Evolutionary conservation across 805 yeast genomes (phyloP).

Genomic region (Pichia occidentalis): DNA sequence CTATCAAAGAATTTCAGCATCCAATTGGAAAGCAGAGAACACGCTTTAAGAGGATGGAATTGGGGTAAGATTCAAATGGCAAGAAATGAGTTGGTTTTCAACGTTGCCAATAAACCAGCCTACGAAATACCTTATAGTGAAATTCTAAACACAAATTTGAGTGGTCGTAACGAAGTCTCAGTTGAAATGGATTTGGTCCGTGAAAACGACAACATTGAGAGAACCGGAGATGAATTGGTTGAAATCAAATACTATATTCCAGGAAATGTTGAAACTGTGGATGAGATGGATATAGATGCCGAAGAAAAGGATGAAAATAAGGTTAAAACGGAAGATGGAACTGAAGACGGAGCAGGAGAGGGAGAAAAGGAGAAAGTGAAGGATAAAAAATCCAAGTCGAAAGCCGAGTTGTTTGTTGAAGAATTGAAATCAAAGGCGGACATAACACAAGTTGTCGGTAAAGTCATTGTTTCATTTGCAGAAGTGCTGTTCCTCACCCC

Average conservation of each 20-base stretch:
- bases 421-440: conserved; percentile 88
- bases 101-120: conserved; percentile 79
- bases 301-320: conserved; percentile 24
- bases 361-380: conserved; percentile 25
- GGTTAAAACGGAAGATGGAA: conserved; percentile 15
- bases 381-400: conserved; percentile 46
- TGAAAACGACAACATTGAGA: conserved; percentile 41
- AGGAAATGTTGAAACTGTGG: conserved; percentile 54
- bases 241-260: conserved; percentile 93
- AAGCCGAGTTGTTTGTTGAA: conserved; percentile 85
- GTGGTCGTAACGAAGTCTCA: conserved; percentile 91
- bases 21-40: conserved; percentile 77
- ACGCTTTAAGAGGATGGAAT: conserved; percentile 96
- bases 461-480: conserved; percentile 86
- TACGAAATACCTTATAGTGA: conserved; percentile 84
- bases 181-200: conserved; percentile 60
- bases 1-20: conserved; percentile 69
- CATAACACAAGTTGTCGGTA: conserved; percentile 91
- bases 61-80: conserved; percentile 96
- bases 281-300: conserved; percentile 35
- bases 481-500: conserved; percentile 93
- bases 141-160: conserved; percentile 78
- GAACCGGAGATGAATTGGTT: conserved; percentile 91
- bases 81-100: conserved; percentile 82
- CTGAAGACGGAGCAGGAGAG: conserved; percentile 14